phyloP scores from a whole-genome alignment of 306 rosid genomes.

The Vicia faba region DNA sequence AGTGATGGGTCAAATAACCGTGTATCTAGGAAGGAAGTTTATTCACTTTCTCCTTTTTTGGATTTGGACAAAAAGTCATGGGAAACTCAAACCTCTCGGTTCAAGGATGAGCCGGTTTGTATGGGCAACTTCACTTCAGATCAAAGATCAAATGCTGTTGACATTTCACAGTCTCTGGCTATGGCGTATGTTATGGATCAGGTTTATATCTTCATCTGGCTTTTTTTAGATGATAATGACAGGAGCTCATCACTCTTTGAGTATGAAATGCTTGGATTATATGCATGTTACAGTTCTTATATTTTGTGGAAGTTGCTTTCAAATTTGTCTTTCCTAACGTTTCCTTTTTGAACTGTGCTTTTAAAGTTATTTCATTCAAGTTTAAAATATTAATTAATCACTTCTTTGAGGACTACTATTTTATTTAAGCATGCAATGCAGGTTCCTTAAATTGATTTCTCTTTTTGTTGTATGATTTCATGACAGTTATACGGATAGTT shows the following conservation, averaged over 20 bases:
- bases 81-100: slow-evolving; percentile 45
- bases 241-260: slow-evolving; percentile 1
- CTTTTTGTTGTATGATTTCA: slow-evolving; percentile 15
- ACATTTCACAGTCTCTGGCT: slow-evolving; percentile 80
- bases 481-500: slow-evolving; percentile 5
- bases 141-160: slow-evolving; percentile 70
- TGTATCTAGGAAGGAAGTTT: slow-evolving; percentile 49
- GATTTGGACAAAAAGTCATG: slow-evolving; percentile 53
- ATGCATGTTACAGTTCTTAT: slow-evolving; percentile 15
- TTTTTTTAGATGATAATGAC: slow-evolving; percentile 4
- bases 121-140: slow-evolving; percentile 61
- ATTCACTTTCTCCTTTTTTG: slow-evolving; percentile 49
- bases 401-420: slow-evolving; percentile 15
- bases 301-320: slow-evolving; percentile 27
- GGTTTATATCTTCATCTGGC: slow-evolving; percentile 50
- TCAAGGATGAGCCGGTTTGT: slow-evolving; percentile 44
- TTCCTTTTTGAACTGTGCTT: slow-evolving; percentile 26
- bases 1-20: slow-evolving; percentile 45
- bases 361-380: slow-evolving; percentile 28
- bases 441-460: slow-evolving; percentile 30
- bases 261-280: slow-evolving; percentile 22
- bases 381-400: slow-evolving; percentile 19
- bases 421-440: slow-evolving; percentile 13
- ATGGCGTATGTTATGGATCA: slow-evolving; percentile 98
- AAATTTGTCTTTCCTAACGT: slow-evolving; percentile 19